Evolutionary conservation across 306 rosid species (phyloP), one percentile per base, ranked within the genome.

Genomic region (Myrica gale): DNA sequence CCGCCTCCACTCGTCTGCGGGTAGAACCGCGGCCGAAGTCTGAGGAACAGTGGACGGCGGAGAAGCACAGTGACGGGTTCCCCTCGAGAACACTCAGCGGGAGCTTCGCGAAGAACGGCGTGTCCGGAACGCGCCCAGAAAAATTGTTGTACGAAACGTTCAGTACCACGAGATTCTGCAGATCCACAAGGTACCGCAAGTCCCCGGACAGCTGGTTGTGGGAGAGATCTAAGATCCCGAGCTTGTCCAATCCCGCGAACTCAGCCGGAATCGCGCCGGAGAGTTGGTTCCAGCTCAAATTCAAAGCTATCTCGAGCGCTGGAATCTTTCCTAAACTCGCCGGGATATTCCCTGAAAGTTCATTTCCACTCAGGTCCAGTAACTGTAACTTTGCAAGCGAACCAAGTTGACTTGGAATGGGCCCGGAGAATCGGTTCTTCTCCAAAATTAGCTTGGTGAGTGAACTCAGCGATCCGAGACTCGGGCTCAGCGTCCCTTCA

Each of bases 81-180:
- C 91, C 96, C 8, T 89, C 81, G 75, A 95, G 81, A 52, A 79
- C 93, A 73, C 86, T 92, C 41, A 90, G 42, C 0, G 99, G 97
- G 5, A 95, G 96, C 82, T 84, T 86, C 55, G 90, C 51, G 83
- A 92, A 95, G 92, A 95, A 90, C 6, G 92, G 88, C 52, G 95
- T 90, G 78, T 90, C 89, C 0, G 99, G 99, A 3, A 95, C 78
- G 41, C 77, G 82, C 3, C 99, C 97, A 2, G 96, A 82, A 85
- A 95, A 87, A 78, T 77, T 87, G 88, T 95, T 95, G 84, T 80
- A 51, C 15, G 99, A 95, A 74, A 92, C 71, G 48, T 95, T 95
- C 71, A 95, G 97, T 50, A 82, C 93, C 41, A 92, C 97, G 67
- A 95, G 97, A 82, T 95, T 95, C 72, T 90, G 96, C 77, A 95